Evolutionary conservation across 2,329 filamentous ascomycete genomes (phyloP), one percentile per base, ranked within the genome.

Genomic region (Thielaviopsis ethacetica): DNA sequence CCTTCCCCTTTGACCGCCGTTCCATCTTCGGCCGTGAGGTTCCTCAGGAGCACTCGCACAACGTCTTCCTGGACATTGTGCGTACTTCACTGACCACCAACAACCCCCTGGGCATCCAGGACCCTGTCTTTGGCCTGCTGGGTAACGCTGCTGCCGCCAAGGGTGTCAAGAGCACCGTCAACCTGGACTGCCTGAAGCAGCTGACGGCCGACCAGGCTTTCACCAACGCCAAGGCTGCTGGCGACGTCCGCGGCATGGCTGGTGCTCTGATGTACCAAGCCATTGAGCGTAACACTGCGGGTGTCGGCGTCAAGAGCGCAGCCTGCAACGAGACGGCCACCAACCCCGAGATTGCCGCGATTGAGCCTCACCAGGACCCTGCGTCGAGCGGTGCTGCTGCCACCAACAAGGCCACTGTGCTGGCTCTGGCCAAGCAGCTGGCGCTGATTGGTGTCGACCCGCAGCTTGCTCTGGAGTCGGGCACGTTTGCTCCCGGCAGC

Each of bases 361-460:
- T 86, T 61, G 70, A 73, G 58, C 81, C 84, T 69, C 83, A 86
- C 69, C 82, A 86, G 70, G 83, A 86, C 67, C 81, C 83, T 27
- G 83, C 83, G 21, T 79, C 79, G 0, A 66, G 73, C 2, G 76
- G 75, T 50, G 79, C 82, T 13, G 74, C 76, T 15, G 75, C 67
- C 1, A 70, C 73, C 54, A 86, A 86, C 73, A 84, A 83, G 71
- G 71, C 73, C 41, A 78, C 85, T 63, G 76, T 79, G 53, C 72
- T 83, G 6, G 75, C 75, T 52, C 71, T 85, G 3, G 82, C 83
- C 19, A 70, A 72, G 57, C 79, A 85, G 70, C 78, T 86, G 56
- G 75, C 76, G 21, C 70, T 73, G 4, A 73, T 86, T 62, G 83
- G 83, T 15, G 83, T 79, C 30, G 78, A 86, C 67, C 80, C 82